Evolutionary conservation across 495 filamentous ascomycete species (phyloP).

Genomic region (Neohortaea acidophila): DNA sequence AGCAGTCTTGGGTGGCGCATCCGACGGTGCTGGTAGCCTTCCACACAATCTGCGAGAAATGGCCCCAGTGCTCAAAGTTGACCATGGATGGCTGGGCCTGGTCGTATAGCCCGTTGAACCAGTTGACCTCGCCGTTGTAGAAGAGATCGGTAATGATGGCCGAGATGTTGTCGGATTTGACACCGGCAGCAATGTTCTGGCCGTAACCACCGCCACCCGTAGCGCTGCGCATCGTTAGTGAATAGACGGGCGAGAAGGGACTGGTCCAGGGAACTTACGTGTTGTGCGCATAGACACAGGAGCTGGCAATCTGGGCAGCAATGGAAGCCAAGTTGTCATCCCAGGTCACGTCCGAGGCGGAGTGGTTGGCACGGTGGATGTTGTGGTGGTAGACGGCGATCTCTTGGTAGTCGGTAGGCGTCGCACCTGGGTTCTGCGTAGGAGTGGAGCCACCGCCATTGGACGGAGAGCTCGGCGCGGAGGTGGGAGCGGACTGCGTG

Average conservation of each 20-base stretch:
- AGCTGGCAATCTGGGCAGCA: slow-evolving; percentile 35
- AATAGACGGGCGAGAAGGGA: slow-evolving; percentile 3
- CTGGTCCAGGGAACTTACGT: slow-evolving; percentile 40
- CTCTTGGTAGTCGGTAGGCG: slow-evolving; percentile 28
- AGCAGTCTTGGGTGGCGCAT: slow-evolving; percentile 49
- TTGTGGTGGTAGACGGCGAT: slow-evolving; percentile 62
- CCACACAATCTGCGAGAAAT: slow-evolving; percentile 90
- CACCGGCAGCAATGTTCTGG: slow-evolving; percentile 61
- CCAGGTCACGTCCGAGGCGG: slow-evolving; percentile 48
- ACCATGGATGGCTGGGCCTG: slow-evolving; percentile 33
- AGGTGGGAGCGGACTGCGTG: slow-evolving; percentile 3
- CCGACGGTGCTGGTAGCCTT: slow-evolving; percentile 52
- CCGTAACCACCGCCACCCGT: slow-evolving; percentile 51
- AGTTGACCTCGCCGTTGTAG: slow-evolving; percentile 64
- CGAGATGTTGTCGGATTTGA: slow-evolving; percentile 35
- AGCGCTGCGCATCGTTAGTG: slow-evolving; percentile 14
- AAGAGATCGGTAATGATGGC: slow-evolving; percentile 57
- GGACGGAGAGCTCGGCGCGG: slow-evolving; percentile 3
- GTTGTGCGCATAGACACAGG: slow-evolving; percentile 61
- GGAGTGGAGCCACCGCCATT: slow-evolving; percentile 3
- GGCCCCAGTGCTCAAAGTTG: slow-evolving; percentile 58
- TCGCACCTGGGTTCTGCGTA: slow-evolving; percentile 5
- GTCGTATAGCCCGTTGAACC: slow-evolving; percentile 34
- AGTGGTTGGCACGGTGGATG: slow-evolving; percentile 71
- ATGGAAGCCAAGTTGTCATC: slow-evolving; percentile 43